Base-by-base conservation (phyloP, 1,284 basidiomycete genomes). In the Rhodotorula mucilaginosa region DNA sequence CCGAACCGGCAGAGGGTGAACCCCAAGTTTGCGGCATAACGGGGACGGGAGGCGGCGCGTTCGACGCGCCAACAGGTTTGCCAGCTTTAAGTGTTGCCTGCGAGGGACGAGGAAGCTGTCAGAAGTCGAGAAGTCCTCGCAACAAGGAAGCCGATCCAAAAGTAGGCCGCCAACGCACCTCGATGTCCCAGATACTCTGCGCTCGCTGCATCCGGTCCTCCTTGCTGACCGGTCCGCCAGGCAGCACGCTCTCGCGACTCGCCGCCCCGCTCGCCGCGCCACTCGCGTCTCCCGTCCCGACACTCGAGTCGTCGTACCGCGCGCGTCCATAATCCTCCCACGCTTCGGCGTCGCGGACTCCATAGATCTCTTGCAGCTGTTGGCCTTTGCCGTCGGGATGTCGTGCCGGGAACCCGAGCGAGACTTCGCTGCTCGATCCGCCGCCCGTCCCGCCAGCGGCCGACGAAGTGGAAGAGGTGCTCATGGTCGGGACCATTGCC, bases 151-250 rank as follows among this genome's bases (percentile, higher is more conserved):
- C 26, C 19, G 39, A 54, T 10, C 21, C 46, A 21, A 16, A 23
- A 44, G 8, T 48, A n/a, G 52, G 18, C 39, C 39, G 12, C 10
- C 39, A 44, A 26, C 72, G 56, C 51, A 74, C 74, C 67, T 76
- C 75, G 59, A 76, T 76, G 57, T 76, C 75, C 75, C 75, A 76
- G 23, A 76, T 75, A 13, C 71, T 73, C 62, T 75, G 73, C 13
- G 75, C 67, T 1, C 72, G 61, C 23, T 57, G 60, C 51, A 73
- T 62, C 4, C 75, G 62, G 19, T 76, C 75, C 54, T 73, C 73
- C 71, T 71, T 76, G 65, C 61, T 73, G 54, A 56, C 54, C 51
- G 64, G 47, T 5, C 67, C 71, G 1, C 65, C 5, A 4, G 70
- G 72, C 19, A 69, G 58, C 10, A 74, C 60, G 49, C 74, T 74